These are phyloP conservation scores for Leptoxyphium fumago DNA, from an alignment of 2,329 filamentous ascomycete genomes.

Conservation along the genomic window DNA sequence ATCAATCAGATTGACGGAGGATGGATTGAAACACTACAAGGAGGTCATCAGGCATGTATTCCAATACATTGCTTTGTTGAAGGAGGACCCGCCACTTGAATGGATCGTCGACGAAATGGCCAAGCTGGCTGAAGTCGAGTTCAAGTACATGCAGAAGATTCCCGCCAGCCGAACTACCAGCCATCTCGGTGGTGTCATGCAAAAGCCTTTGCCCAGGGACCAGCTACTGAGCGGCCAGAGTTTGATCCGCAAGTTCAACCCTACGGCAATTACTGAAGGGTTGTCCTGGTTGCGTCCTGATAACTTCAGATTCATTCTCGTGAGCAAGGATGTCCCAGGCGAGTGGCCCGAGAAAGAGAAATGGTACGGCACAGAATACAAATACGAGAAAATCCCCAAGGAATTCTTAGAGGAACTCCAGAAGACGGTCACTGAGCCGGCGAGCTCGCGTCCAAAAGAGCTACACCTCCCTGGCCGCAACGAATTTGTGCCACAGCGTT, in stretches of 20 bases:
- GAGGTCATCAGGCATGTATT: constrained; percentile 76
- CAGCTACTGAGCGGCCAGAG: constrained; percentile 71
- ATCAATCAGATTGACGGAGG: constrained; percentile 66
- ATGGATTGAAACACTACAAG: constrained; percentile 67
- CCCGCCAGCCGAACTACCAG: constrained; percentile 83
- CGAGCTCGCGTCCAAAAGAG: constrained; percentile 47
- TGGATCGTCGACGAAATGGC: constrained; percentile 95
- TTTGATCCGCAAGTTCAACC: constrained; percentile 65
- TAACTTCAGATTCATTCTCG: constrained; percentile 73
- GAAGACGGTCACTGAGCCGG: constrained; percentile 29
- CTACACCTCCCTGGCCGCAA: constrained; percentile 85
- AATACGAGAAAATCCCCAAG: constrained; percentile 60
- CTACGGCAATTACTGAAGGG: constrained; percentile 58
- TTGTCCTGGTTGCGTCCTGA: constrained; percentile 66
- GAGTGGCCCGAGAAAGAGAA: constrained; percentile 80
- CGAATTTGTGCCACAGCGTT: constrained; percentile 83
- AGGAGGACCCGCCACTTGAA: constrained; percentile 63
- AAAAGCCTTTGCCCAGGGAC: constrained; percentile 73
- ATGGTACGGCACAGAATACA: constrained; percentile 97
- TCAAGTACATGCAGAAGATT: constrained; percentile 87
- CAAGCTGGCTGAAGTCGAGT: constrained; percentile 79
- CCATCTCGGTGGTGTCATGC: constrained; percentile 74
- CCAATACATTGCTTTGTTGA: constrained; percentile 79
- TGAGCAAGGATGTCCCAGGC: constrained; percentile 72
- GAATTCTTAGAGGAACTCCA: constrained; percentile 61